Evolutionary conservation across 768 basidiomycete species (phyloP).

Genomic region (Panaeolus papilionaceus): DNA sequence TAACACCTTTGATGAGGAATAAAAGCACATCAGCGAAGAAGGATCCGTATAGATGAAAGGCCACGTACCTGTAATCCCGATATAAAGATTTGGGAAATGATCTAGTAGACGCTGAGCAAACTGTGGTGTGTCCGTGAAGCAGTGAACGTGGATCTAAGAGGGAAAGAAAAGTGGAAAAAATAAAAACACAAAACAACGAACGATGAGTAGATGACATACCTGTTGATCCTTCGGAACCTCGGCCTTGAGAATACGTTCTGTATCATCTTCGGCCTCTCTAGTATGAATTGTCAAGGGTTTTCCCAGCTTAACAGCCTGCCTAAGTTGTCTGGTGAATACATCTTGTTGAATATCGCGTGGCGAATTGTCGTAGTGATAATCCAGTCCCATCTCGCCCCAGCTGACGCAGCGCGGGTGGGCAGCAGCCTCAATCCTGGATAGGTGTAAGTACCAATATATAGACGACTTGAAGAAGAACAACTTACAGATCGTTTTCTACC

Average conservation of each 20-base stretch:
- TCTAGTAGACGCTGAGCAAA: conserved; percentile 75
- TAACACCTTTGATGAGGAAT: conserved; percentile 57
- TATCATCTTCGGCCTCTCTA: conserved; percentile 85
- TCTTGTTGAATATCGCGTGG: conserved; percentile 71
- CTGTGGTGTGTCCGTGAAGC: conserved; percentile 83
- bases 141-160: conserved; percentile 81
- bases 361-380: conserved; percentile 84
- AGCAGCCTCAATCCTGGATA: conserved; percentile 72
- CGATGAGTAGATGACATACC: conserved; percentile 39
- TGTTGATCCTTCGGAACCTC: conserved; percentile 75
- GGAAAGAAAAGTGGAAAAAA: background rate
- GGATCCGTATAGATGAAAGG: conserved; percentile 15
- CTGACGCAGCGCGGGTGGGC: conserved; percentile 83
- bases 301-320: conserved; percentile 65
- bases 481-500: conserved; percentile 73
- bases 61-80: conserved; percentile 75
- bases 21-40: background rate
- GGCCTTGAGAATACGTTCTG: conserved; percentile 77
- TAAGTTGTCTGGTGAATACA: conserved; percentile 73
- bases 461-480: conserved; percentile 14
- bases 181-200: background rate
- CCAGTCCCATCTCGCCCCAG: conserved; percentile 89
- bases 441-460: background rate
- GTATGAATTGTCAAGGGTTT: conserved; percentile 90
- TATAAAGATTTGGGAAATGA: conserved; percentile 82